Percentiles rank a stretch among this genome's conserved stretches.
These are phyloP conservation scores for Lachancea meyersii DNA, from an alignment of 805 yeast species.

Conservation along the genomic window DNA sequence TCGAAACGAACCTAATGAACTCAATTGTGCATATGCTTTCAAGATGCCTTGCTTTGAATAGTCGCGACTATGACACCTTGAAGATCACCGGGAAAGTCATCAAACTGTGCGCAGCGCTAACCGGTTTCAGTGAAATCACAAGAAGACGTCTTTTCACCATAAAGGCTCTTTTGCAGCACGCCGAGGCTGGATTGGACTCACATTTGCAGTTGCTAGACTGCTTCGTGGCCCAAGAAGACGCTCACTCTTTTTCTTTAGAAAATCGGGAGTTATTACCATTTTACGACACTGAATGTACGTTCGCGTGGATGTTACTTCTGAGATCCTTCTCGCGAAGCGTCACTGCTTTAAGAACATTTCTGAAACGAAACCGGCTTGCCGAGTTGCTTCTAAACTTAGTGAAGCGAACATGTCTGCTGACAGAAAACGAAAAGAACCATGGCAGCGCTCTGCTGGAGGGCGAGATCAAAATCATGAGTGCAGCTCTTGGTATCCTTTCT, in stretches of 20 bases:
- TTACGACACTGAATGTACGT: slow-evolving; percentile 20
- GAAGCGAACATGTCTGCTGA: slow-evolving; percentile 14
- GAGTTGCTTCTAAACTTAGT: slow-evolving; percentile 18
- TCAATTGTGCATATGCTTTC: slow-evolving; percentile 23
- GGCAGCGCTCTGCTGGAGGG: slow-evolving; percentile 21
- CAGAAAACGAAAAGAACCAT: slow-evolving; percentile 14
- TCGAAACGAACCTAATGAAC: slow-evolving; percentile 21
- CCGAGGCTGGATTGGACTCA: slow-evolving; percentile 20
- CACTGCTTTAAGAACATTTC: slow-evolving; percentile 25
- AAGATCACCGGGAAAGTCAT: slow-evolving; percentile 21
- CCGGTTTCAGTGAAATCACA: slow-evolving; percentile 26
- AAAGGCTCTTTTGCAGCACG: slow-evolving; percentile 15
- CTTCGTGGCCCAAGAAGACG: slow-evolving; percentile 18
- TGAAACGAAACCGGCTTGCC: slow-evolving; percentile 26
- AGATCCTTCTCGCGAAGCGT: slow-evolving; percentile 33
- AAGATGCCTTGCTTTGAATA: slow-evolving; percentile 17
- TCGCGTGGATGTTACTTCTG: slow-evolving; percentile 28
- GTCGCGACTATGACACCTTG: slow-evolving; percentile 16
- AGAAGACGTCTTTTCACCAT: slow-evolving; percentile 23
- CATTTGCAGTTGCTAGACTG: slow-evolving; percentile 20
- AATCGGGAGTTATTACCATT: slow-evolving; percentile 19
- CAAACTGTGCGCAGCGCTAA: slow-evolving; percentile 23
- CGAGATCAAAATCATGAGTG: slow-evolving; percentile 26
- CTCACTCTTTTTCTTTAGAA: slow-evolving; percentile 7
- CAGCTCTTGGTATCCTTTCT: slow-evolving; percentile 35